phyloP scores from a whole-genome alignment of 2,329 filamentous ascomycete species.

The Massarina eburnea region DNA sequence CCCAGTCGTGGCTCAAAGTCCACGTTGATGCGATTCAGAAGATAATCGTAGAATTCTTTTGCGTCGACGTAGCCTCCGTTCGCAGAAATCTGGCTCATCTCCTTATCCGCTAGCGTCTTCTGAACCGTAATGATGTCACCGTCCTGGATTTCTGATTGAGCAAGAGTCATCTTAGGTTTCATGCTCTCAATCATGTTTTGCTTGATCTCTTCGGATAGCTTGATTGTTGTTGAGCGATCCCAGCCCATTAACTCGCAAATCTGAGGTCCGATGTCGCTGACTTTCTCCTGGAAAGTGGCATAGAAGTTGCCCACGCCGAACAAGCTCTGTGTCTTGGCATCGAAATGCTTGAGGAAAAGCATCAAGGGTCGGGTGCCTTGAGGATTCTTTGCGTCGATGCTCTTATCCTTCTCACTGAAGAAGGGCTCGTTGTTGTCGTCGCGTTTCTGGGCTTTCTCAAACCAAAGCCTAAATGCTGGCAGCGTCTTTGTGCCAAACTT shows the following conservation, averaged over 20 bases:
- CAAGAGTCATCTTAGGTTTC: slow-evolving; percentile 86
- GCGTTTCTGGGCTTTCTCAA: slow-evolving; percentile 70
- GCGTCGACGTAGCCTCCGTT: slow-evolving; percentile 64
- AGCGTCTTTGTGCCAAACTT: slow-evolving; percentile 70
- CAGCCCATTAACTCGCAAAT: slow-evolving; percentile 86
- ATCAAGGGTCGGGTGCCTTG: slow-evolving; percentile 65
- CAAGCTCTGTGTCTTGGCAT: slow-evolving; percentile 73
- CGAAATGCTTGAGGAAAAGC: slow-evolving; percentile 91
- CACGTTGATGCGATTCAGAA: slow-evolving; percentile 79
- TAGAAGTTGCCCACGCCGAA: slow-evolving; percentile 82
- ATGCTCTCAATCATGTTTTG: slow-evolving; percentile 94
- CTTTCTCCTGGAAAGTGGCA: slow-evolving; percentile 82
- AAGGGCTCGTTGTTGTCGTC: slow-evolving; percentile 69
- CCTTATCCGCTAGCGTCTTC: slow-evolving; percentile 57
- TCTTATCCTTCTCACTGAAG: slow-evolving; percentile 69
- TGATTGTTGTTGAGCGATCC: slow-evolving; percentile 71
- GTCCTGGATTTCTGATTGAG: slow-evolving; percentile 91
- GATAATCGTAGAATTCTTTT: slow-evolving; percentile 87
- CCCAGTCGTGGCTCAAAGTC: slow-evolving; percentile 71
- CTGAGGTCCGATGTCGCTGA: slow-evolving; percentile 75
- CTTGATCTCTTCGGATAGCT: slow-evolving; percentile 96
- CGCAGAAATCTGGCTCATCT: slow-evolving; percentile 36
- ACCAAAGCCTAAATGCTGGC: slow-evolving; percentile 77
- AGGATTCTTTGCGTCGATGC: slow-evolving; percentile 57
- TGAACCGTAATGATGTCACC: slow-evolving; percentile 98